Conservation (phyloP, 2,329 filamentous ascomycete genomes). For the Neofusicoccum ribis region DNA sequence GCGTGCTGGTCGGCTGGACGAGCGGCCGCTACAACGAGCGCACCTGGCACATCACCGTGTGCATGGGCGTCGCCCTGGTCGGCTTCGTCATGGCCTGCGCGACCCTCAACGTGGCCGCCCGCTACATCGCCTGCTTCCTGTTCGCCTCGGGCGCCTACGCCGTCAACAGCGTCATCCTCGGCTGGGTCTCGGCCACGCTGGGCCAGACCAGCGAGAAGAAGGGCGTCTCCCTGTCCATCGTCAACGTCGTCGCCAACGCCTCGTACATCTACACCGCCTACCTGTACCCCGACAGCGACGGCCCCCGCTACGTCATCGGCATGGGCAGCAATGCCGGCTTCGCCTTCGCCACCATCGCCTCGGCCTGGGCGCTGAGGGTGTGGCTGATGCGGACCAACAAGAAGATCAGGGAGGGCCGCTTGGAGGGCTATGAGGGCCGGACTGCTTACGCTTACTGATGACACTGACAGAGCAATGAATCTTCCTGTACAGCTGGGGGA, state of each 20-base stretch:
- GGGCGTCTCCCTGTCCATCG: slow-evolving; percentile 43
- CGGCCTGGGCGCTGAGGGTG: slow-evolving; percentile 35
- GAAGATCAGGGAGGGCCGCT: slow-evolving; percentile 26
- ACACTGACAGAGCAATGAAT: too few relatives aligned
- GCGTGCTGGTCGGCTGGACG: slow-evolving; percentile 26
- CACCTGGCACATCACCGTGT: slow-evolving; percentile 29
- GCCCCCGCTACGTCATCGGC: slow-evolving; percentile 32
- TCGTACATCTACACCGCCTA: slow-evolving; percentile 41
- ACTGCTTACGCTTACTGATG: background rate
- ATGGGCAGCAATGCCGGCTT: slow-evolving; percentile 34
- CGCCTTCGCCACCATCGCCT: slow-evolving; percentile 31
- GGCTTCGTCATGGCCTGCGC: slow-evolving; percentile 32
- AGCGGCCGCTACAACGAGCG: slow-evolving; percentile 34
- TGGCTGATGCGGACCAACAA: slow-evolving; percentile 34
- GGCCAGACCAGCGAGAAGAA: slow-evolving; percentile 47
- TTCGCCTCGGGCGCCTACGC: slow-evolving; percentile 33
- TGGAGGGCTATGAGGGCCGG: background rate
- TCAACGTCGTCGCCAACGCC: slow-evolving; percentile 44
- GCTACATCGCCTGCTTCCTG: slow-evolving; percentile 34
- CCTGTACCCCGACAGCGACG: slow-evolving; percentile 36
- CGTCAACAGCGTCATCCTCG: slow-evolving; percentile 34
- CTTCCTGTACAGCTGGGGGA: too few relatives aligned
- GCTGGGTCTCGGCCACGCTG: slow-evolving; percentile 44
- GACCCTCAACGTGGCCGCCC: slow-evolving; percentile 30
- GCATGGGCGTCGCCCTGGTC: slow-evolving; percentile 26